Conservation (phyloP, 2,329 filamentous ascomycete genomes). For the Arthrobotrys pseudoclavata region DNA sequence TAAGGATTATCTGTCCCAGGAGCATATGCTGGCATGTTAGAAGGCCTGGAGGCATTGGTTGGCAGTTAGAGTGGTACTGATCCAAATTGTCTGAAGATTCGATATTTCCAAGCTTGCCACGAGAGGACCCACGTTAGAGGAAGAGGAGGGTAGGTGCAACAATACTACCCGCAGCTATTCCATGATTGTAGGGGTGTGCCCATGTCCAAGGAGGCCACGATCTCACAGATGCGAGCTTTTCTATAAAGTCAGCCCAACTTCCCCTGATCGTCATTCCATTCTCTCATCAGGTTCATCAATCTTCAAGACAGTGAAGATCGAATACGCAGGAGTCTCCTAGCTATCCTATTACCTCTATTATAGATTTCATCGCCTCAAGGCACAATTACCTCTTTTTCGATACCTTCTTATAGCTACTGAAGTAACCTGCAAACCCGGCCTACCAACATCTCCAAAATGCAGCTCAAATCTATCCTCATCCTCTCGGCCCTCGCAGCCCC, state of each 20-base stretch:
- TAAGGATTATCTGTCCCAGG: slow-evolving; percentile 21
- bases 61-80: slow-evolving; percentile 28
- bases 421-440: slow-evolving; percentile 12
- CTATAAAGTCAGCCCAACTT: slow-evolving; percentile 52
- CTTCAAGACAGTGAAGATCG: slow-evolving; percentile 42
- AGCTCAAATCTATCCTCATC: slow-evolving; percentile 39
- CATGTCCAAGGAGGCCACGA: slow-evolving; percentile 11
- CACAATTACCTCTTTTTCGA: slow-evolving; percentile 33
- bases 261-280: slow-evolving; percentile 49
- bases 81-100: slow-evolving; percentile 31
- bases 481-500: slow-evolving; percentile 33
- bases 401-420: slow-evolving; percentile 39
- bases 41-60: slow-evolving; percentile 36
- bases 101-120: slow-evolving; percentile 35
- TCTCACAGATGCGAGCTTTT: slow-evolving; percentile 19
- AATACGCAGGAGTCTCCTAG: slow-evolving; percentile 48
- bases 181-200: slow-evolving; percentile 33
- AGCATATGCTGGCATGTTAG: neutral
- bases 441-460: slow-evolving; percentile 45
- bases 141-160: slow-evolving; percentile 29
- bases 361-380: slow-evolving; percentile 44
- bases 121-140: slow-evolving; percentile 43
- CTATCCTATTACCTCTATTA: slow-evolving; percentile 43
- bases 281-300: slow-evolving; percentile 50
- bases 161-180: slow-evolving; percentile 51